These are phyloP conservation scores for Xylaria sp. DNA, from an alignment of 2,329 filamentous ascomycete species.

Conservation along the genomic window DNA sequence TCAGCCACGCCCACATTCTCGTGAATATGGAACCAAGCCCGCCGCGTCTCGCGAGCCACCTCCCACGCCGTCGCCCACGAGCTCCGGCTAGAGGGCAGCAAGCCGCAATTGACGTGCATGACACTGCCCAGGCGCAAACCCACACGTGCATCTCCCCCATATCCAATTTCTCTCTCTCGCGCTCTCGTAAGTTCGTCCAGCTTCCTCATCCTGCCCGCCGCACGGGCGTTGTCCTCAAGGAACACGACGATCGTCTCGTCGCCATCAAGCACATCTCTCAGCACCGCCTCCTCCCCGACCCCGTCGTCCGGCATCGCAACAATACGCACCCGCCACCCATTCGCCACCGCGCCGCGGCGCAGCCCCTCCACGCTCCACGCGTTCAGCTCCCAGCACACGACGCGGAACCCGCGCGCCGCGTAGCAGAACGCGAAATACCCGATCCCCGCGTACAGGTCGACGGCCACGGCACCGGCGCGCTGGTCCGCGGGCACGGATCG, in stretches of 20 bases:
- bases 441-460: constrained; percentile 91
- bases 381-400: constrained; percentile 91
- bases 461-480: constrained; percentile 52
- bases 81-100: constrained; percentile 62
- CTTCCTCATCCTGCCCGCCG: constrained; percentile 49
- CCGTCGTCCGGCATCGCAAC: constrained; percentile 44
- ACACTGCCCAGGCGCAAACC: constrained; percentile 47
- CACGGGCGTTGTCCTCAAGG: constrained; percentile 68
- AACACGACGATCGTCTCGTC: constrained; percentile 68
- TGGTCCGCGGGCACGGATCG: constrained; percentile 21
- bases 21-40: constrained; percentile 67
- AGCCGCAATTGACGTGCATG: constrained; percentile 67
- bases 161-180: background rate
- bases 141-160: background rate
- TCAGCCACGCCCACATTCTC: constrained; percentile 66
- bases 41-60: constrained; percentile 45
- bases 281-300: constrained; percentile 40
- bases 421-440: constrained; percentile 94
- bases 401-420: constrained; percentile 69
- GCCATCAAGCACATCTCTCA: constrained; percentile 45
- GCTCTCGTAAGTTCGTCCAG: constrained; percentile 39
- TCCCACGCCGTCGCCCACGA: constrained; percentile 60
- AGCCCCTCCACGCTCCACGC: constrained; percentile 86
- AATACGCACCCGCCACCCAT: constrained; percentile 68
- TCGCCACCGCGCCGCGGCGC: constrained; percentile 72